Evolutionary conservation across 2,329 filamentous ascomycete species (phyloP).

Genomic region (Botrytis squamosa): DNA sequence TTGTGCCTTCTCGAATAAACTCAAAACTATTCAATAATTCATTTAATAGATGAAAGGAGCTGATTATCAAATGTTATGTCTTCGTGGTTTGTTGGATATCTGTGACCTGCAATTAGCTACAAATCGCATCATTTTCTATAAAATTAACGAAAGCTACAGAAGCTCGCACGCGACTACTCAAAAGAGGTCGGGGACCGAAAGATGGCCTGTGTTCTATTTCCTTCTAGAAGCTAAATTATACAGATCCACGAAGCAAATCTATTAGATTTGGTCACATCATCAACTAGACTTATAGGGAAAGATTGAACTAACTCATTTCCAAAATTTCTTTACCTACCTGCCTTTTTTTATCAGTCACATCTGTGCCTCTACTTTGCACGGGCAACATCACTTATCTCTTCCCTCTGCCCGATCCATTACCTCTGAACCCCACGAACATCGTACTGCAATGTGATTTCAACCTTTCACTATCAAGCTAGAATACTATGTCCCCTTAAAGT

Average conservation of each 20-base stretch:
- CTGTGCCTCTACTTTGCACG: neutral
- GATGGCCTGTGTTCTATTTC: neutral
- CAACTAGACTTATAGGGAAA: neutral
- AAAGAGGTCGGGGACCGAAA: neutral
- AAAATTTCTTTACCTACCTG: neutral
- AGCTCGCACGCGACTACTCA: neutral
- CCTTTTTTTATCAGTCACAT: neutral
- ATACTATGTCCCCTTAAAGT: neutral
- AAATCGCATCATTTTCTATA: conserved; percentile 5
- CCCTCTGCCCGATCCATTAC: neutral
- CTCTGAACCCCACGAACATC: neutral
- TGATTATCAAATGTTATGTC: neutral
- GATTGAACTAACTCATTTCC: neutral
- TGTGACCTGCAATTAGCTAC: neutral
- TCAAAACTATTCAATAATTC: neutral
- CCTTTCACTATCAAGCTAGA: neutral
- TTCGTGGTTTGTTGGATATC: neutral
- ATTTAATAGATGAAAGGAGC: neutral
- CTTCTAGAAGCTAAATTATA: neutral
- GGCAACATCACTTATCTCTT: neutral
- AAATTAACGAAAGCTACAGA: neutral
- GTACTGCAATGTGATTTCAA: neutral
- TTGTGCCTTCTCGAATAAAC: neutral
- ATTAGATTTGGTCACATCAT: neutral
- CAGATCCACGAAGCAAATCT: neutral